Conservation (phyloP, 2,329 filamentous ascomycete species). For the Talaromyces sp. region DNA sequence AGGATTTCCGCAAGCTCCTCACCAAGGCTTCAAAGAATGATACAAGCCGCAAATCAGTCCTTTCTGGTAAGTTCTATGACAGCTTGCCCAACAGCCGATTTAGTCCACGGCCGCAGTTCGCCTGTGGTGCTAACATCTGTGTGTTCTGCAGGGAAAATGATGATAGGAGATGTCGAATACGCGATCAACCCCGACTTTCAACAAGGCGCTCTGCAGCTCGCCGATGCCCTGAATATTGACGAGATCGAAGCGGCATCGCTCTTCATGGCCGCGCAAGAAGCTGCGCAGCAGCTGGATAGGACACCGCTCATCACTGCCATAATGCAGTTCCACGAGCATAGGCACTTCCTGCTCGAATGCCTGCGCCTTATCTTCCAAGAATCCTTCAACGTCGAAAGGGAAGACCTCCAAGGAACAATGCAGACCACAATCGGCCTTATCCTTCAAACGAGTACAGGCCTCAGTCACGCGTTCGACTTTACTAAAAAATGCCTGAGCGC, state of each 20-base stretch:
- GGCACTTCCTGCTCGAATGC: constrained; percentile 76
- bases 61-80: constrained; percentile 51
- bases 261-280: constrained; percentile 67
- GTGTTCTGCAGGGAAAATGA: constrained; percentile 61
- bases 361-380: constrained; percentile 73
- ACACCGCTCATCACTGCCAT: constrained; percentile 72
- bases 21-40: constrained; percentile 71
- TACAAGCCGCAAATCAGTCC: constrained; percentile 65
- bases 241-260: constrained; percentile 77
- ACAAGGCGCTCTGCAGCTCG: constrained; percentile 71
- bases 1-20: constrained; percentile 65
- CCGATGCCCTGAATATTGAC: constrained; percentile 85
- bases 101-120: background rate
- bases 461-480: constrained; percentile 55
- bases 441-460: constrained; percentile 48
- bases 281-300: constrained; percentile 63
- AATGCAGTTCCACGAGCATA: constrained; percentile 80
- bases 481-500: constrained; percentile 68
- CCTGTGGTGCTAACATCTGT: constrained; percentile 5
- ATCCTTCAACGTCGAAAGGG: constrained; percentile 57
- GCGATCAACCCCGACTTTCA: constrained; percentile 81
- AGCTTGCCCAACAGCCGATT: background rate
- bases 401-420: constrained; percentile 49
- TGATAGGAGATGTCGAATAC: constrained; percentile 67
- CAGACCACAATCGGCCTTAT: constrained; percentile 54